Evolutionary conservation across 345 rosid species (phyloP).

Genomic region (Acer negundo): DNA sequence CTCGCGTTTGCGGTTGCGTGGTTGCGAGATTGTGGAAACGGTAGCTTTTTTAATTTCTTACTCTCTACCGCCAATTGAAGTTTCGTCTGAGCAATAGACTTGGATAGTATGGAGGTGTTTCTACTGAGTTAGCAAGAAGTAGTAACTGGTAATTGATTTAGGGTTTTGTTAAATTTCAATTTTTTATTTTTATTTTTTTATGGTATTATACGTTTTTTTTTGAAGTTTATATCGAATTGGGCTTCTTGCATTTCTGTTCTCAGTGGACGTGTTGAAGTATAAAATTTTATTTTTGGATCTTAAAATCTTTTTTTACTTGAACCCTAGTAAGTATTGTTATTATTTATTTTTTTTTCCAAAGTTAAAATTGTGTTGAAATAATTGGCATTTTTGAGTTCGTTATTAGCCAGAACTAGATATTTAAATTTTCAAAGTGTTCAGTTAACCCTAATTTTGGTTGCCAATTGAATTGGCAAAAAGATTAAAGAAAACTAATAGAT

Average conservation of each 20-base stretch:
- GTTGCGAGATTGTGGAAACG: neutral
- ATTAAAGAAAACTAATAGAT: neutral
- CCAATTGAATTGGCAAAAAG: neutral
- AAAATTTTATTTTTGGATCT: constrained; percentile 13
- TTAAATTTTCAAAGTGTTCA: neutral
- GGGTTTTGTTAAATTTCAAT: constrained; percentile 10
- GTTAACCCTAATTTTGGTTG: neutral
- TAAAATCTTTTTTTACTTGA: constrained; percentile 1
- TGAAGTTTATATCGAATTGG: neutral
- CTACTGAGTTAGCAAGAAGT: neutral
- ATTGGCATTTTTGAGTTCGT: neutral
- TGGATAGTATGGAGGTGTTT: neutral
- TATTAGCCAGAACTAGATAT: neutral
- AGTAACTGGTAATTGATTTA: constrained; percentile 14
- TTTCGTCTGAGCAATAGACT: neutral
- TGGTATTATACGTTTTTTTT: neutral
- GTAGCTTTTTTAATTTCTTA: neutral
- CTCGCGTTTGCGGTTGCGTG: neutral
- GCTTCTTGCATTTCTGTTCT: constrained; percentile 2
- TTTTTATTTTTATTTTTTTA: neutral
- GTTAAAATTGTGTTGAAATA: too few relatives aligned
- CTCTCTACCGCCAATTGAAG: neutral
- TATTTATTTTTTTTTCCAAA: too few relatives aligned
- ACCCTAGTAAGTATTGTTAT: neutral
- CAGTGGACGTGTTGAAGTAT: neutral